Percentiles rank a stretch among this genome's conserved stretches.
Evolutionary conservation across 768 basidiomycete genomes (phyloP).

Genomic region (Lentinula edodes): DNA sequence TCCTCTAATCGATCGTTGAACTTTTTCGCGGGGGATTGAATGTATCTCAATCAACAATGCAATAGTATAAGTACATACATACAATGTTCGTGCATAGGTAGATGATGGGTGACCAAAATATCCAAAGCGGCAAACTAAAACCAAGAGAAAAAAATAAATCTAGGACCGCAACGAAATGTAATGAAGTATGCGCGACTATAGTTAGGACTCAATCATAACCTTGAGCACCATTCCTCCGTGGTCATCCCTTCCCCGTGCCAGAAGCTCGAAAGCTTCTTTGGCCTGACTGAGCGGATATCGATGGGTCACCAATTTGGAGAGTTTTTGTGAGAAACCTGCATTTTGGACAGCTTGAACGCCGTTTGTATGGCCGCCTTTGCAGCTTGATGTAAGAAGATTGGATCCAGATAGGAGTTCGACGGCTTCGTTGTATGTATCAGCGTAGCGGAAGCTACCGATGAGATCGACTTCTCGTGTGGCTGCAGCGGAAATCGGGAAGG

Average conservation of each 20-base stretch:
- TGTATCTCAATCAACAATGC: no score
- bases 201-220: constrained; percentile 65
- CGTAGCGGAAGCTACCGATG: constrained; percentile 87
- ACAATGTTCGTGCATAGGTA: no score
- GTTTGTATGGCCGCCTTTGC: neutral
- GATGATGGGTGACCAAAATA: no score
- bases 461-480: constrained; percentile 90
- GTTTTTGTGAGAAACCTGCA: neutral
- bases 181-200: neutral
- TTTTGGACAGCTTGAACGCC: neutral
- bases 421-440: constrained; percentile 87
- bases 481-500: constrained; percentile 78
- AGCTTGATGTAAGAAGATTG: neutral
- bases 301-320: constrained; percentile 68
- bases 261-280: constrained; percentile 74
- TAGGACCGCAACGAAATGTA: neutral
- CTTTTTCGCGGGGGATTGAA: neutral
- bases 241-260: constrained; percentile 73
- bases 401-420: constrained; percentile 52
- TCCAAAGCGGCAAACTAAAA: neutral
- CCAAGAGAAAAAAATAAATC: neutral
- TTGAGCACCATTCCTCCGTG: constrained; percentile 83
- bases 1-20: neutral
- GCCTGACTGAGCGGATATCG: constrained; percentile 62
- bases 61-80: no score